Evolutionary conservation across 371 early-diverging fungal species (phyloP), one percentile per base, ranked within the genome.

Genomic region (Mortierella sp.): DNA sequence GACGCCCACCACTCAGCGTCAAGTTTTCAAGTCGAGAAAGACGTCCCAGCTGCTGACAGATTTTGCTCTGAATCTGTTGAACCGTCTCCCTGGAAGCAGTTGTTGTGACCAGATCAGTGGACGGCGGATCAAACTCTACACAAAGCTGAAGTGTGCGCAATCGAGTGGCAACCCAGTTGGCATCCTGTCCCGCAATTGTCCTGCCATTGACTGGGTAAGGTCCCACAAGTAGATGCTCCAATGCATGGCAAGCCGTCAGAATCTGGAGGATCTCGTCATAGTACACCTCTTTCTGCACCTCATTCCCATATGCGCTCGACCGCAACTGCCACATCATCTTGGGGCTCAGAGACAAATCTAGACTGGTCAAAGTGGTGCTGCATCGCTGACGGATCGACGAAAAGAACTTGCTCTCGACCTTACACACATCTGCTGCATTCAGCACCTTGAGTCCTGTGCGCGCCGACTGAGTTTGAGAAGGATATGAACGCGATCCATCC

Each of bases 121-220:
- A 52, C 5, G 68, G 68, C 42, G 58, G 10, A 54, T 82, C 82
- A 78, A 78, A 77, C 50, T 78, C 82, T 6, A 82, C 71, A 28
- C 72, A 78, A 21, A 82, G 68, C 7, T 63, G 28, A 34, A 82
- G 72, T 3, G 78, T 71, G 11, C 28, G 55, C 13, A 82, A 19
- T 14, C 44, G 54, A 5, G 74, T 75, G 71, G 75, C 71, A 4
- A 38, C 28, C 82, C 82, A 82, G 16, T 73, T 44, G 6, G 57
- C 9, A 2, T 38, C 31, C 31, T 52, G 63, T 1, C 13, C 24
- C 3, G 63, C 78, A 44, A 82, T 75, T 47, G 50, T 26, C 38
- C 57, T 70, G n/a, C 72, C 82, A 34, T 82, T 58, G 63, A 82
- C 34, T 6, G 82, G 82, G n/a, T 82, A 82, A 2, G 78, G 70